A percentile compares a stretch with the other conserved stretches of the same genome.
Evolutionary conservation across 2,329 filamentous ascomycete species (phyloP).

Genomic region (Paecilomyces dactylethromorphus): DNA sequence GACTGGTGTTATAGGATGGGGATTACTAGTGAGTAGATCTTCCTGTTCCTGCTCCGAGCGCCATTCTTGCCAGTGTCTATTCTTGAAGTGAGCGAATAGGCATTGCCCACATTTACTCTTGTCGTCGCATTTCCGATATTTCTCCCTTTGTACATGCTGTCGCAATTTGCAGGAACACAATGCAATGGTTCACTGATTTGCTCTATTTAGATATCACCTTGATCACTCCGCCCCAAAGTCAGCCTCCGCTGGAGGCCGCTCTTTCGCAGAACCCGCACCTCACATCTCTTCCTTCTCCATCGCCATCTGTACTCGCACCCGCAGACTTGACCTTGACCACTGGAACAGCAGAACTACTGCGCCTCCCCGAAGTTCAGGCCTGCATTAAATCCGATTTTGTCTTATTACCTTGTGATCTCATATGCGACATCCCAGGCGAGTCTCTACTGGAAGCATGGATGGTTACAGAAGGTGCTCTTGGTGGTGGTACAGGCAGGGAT

Average conservation of each 20-base stretch:
- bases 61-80: neutral
- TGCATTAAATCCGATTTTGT: conserved; percentile 80
- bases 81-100: neutral
- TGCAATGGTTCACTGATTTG: neutral
- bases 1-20: conserved; percentile 46
- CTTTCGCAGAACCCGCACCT: conserved; percentile 45
- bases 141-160: neutral
- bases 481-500: conserved; percentile 48
- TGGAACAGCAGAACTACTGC: conserved; percentile 81
- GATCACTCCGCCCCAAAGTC: conserved; percentile 40
- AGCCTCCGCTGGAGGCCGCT: conserved; percentile 39
- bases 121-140: neutral
- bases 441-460: conserved; percentile 87
- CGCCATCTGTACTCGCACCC: conserved; percentile 67
- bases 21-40: conserved; percentile 34
- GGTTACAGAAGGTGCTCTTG: conserved; percentile 67
- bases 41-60: neutral
- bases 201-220: conserved; percentile 37
- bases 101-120: neutral
- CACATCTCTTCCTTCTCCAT: conserved; percentile 42
- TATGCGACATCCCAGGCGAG: conserved; percentile 82
- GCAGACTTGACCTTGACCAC: conserved; percentile 71
- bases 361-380: conserved; percentile 73
- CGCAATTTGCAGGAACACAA: neutral
- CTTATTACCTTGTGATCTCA: conserved; percentile 84